Evolutionary conservation across 306 rosid species (phyloP), one percentile per base, ranked within the genome.

Genomic region (Corylus americana): DNA sequence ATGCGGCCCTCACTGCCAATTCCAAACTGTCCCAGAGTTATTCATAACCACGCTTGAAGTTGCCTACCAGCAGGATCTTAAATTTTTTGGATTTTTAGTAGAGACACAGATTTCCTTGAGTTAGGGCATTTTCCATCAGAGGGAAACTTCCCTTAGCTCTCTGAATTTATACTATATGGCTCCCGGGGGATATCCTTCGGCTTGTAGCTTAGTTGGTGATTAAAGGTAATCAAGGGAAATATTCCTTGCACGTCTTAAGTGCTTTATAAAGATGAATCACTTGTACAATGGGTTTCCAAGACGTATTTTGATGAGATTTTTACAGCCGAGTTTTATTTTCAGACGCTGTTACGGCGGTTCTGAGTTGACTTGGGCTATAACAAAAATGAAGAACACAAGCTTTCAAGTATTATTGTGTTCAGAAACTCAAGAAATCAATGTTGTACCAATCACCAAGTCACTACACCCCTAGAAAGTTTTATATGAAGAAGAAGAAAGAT

Each of bases 61-160:
- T 64, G 70, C 70, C 70, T 14, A 35, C 70, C 6, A 35, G 22
- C 70, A 64, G 48, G n/a, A 16, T 55, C 62, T 17, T 6, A 55
- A 17, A 7, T 9, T 55, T 55, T 55, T 4, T 13, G 20, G 11
- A 64, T 16, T 64, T 64, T 64, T 14, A 4, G n/a, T 64, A 18
- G 70, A 64, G 4, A 64, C 14, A 64, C 70, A 64, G 22, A 63
- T 20, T 63, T 14, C 45, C 35, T 35, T 31, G 48, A 7, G 35
- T 64, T 13, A 35, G 70, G 45, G 20, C 45, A 64, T 6, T 63
- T 29, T 31, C 39, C 47, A 64, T 64, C n/a, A 35, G 2, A 64
- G 70, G 70, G 70, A 25, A 64, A 64, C 22, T 64, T 64, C 70
- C 70, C 35, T 64, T 35, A 64, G 70, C 70, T 64, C 70, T 48